phyloP scores from a whole-genome alignment of 1,284 basidiomycete genomes.

The Cryptococcus sp. region DNA sequence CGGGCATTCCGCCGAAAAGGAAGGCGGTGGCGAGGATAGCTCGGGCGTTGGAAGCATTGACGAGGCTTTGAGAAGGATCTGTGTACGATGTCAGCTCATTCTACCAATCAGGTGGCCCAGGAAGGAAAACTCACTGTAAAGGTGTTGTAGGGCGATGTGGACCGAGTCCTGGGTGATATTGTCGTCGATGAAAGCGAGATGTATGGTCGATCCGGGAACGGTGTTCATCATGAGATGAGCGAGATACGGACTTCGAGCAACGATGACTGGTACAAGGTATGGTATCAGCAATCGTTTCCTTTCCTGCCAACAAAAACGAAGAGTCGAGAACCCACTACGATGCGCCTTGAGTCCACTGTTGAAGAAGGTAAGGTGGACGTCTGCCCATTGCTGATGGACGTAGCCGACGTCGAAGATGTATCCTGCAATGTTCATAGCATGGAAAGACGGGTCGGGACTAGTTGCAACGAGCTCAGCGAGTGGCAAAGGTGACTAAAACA shows the following conservation, averaged over 20 bases:
- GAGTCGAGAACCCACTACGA: slow-evolving; percentile 35
- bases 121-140: slow-evolving; percentile 38
- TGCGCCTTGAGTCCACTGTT: slow-evolving; percentile 41
- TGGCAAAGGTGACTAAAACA: neutral
- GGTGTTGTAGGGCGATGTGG: slow-evolving; percentile 46
- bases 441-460: slow-evolving; percentile 17
- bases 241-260: slow-evolving; percentile 80
- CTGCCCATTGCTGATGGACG: slow-evolving; percentile 41
- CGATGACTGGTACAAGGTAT: slow-evolving; percentile 62
- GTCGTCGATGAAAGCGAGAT: slow-evolving; percentile 71
- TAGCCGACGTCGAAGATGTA: slow-evolving; percentile 46
- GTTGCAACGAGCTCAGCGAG: no score
- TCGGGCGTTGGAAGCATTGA: slow-evolving; percentile 74
- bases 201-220: slow-evolving; percentile 67
- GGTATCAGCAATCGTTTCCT: no score
- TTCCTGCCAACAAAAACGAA: neutral
- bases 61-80: slow-evolving; percentile 42
- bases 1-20: slow-evolving; percentile 79
- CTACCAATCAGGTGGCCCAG: neutral
- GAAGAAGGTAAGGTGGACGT: slow-evolving; percentile 45
- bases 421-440: slow-evolving; percentile 23
- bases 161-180: slow-evolving; percentile 65
- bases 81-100: slow-evolving; percentile 1
- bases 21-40: slow-evolving; percentile 77
- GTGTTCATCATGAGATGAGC: slow-evolving; percentile 69